Percentiles rank a stretch among this genome's conserved stretches.
phyloP scores from a whole-genome alignment of 495 filamentous ascomycete species.

The Amorphotheca resinae region DNA sequence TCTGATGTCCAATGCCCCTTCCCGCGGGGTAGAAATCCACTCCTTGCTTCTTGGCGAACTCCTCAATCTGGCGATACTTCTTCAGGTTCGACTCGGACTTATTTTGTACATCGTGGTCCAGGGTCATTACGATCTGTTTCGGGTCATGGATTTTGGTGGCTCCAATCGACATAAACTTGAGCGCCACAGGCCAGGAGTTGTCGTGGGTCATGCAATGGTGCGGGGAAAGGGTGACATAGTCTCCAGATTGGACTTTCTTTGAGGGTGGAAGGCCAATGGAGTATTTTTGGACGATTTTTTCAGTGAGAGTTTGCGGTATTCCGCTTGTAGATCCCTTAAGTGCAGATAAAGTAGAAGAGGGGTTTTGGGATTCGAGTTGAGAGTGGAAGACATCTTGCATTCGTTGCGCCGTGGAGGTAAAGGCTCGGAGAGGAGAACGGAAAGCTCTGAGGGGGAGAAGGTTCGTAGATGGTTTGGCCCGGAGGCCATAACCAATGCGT shows the following conservation, averaged over 20 bases:
- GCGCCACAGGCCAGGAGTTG: conserved; percentile 75
- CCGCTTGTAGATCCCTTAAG: conserved; percentile 24
- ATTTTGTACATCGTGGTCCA: conserved; percentile 94
- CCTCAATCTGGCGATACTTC: conserved; percentile 78
- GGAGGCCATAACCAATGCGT: conserved; percentile 17
- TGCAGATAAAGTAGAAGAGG: conserved; percentile 33
- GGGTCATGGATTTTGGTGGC: conserved; percentile 20
- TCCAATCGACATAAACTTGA: conserved; percentile 40
- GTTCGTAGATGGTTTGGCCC: conserved; percentile 14
- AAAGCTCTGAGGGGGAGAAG: conserved; percentile 10
- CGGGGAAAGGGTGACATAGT: conserved; percentile 72
- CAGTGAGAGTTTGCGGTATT: conserved; percentile 67
- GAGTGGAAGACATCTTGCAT: conserved; percentile 39
- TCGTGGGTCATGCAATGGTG: conserved; percentile 85
- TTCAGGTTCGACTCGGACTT: conserved; percentile 67
- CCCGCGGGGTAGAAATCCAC: conserved; percentile 78
- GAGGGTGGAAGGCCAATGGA: conserved; percentile 55
- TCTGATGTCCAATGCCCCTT: conserved; percentile 77
- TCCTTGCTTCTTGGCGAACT: conserved; percentile 70
- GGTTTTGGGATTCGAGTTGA: conserved; percentile 29
- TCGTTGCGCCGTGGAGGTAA: conserved; percentile 28
- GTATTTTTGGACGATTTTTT: conserved; percentile 83
- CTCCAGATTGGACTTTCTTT: conserved; percentile 61
- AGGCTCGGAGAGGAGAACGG: conserved; percentile 16
- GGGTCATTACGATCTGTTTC: conserved; percentile 43